Base-by-base conservation (phyloP, 306 rosid genomes). In the Abrus precatorius region DNA sequence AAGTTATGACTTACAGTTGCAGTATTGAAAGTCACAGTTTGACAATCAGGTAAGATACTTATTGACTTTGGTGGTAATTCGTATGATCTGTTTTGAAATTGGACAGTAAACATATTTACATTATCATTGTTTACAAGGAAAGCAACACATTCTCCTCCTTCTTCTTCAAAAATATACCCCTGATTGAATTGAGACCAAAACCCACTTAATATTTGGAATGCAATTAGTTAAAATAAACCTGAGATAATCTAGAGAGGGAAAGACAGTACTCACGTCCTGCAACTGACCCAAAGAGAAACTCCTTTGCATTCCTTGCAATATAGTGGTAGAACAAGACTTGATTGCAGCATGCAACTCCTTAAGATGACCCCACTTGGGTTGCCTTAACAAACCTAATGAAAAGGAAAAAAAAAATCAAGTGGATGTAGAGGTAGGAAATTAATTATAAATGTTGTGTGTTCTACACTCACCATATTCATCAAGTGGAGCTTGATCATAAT, bases 281-380 rank as follows among this genome's bases (percentile, higher is more conserved):
- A 63, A 47, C 69, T 55, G 80, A 12, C 96, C 96, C 32, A 91
- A 81, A 32, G 90, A 75, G 68, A 84, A 71, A 67, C 68, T 87
- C 5, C 83, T 80, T 65, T 30, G 86, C 52, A n/a, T 30, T 74
- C 93, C 93, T 50, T 84, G 81, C 54, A 91, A 81, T 48, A 91
- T 12, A 48, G 91, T 83, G 69, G 87, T n/a, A 5, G 96, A 89
- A 75, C 90, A 87, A 9, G 82, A 75, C 66, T 86, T 87, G 5
- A 91, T 84, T 80, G 85, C 70, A 49, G 84, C 85, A 72, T 89
- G 95, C 54, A 91, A 78, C 43, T 85, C 90, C 82, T 83, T 89
- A 7, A 91, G 89, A 80, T 91, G 91, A 1, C 89, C 95, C 89
- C 88, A 89, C 74, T 91, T 91, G 5, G 95, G 95, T 28, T 91